phyloP scores from a whole-genome alignment of 345 rosid genomes.

The Punica granatum region DNA sequence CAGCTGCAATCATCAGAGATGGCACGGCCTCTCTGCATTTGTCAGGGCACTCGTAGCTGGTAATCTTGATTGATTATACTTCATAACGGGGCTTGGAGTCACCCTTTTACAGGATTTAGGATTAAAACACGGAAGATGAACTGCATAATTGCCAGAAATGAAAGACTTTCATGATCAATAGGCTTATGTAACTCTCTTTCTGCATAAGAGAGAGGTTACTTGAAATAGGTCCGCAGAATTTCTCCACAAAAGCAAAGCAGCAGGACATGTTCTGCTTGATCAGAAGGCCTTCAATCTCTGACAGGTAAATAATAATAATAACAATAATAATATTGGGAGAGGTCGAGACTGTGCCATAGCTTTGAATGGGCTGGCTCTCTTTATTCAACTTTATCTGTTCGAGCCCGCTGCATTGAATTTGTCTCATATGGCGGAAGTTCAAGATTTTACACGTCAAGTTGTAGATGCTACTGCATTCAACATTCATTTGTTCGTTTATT shows the following conservation, averaged over 20 bases:
- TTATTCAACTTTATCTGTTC: no score
- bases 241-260: slow-evolving; percentile 46
- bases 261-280: slow-evolving; percentile 48
- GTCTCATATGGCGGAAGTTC: background rate
- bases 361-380: no score
- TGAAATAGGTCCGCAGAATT: slow-evolving; percentile 34
- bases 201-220: slow-evolving; percentile 46
- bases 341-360: no score
- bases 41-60: slow-evolving; percentile 82
- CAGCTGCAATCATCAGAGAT: slow-evolving; percentile 72
- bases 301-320: no score
- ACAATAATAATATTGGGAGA: no score
- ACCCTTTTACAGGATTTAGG: no score
- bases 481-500: background rate
- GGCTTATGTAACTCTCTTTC: slow-evolving; percentile 44
- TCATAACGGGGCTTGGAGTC: background rate
- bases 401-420: no score
- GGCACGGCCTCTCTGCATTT: slow-evolving; percentile 71
- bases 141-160: background rate
- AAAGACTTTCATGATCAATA: background rate
- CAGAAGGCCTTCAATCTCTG: slow-evolving; percentile 66
- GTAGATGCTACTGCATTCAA: background rate
- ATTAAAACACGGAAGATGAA: no score
- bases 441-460: background rate
- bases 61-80: background rate